Evolutionary conservation across 441 rosid genomes (phyloP), one percentile per base, ranked within the genome.

Genomic region (Adansonia grandidieri): DNA sequence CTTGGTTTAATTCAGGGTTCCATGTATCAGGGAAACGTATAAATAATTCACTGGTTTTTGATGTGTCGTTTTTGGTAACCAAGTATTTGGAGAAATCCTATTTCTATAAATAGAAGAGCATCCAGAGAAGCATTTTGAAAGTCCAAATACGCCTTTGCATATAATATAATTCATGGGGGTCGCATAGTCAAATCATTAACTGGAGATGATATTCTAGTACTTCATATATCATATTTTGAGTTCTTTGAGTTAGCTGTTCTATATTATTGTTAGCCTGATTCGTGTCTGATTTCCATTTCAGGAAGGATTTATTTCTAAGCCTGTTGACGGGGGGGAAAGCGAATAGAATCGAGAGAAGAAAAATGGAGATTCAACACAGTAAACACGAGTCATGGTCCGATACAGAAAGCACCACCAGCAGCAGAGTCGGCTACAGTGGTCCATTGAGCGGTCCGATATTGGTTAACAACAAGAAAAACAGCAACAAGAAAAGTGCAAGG

Each of bases 381-480:
- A 81, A 78, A 19, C 81, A 62, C 0, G 90, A 80, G 4, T 75
- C 77, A 5, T 84, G 82, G 86, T 86, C 92, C 0, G 88, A 86
- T 47, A 77, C 81, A 5, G 87, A 80, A 0, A 86, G 85, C 85
- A 76, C 61, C 1, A 17, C 77, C 24, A 81, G 90, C 78, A 62
- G 73, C 11, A 54, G 82, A 40, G 22, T 67, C 11, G 83, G 86
- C 14, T 74, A 69, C 76, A 87, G 89, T 20, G 89, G 90, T 28
- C 89, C 88, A 14, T n/a, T 86, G 71, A 87, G 84, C 79, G 88
- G 90, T 14, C 88, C 89, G 0, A n/a, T 84, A 22, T 81, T 79
- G 77, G 69, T 74, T 17, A 79, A 71, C 0, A 73, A 57, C 73
- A 72, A 78, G 40, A 68, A 77, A 58, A 69, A 32, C 76, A 84